phyloP scores from a whole-genome alignment of 441 rosid genomes.

The Populus hybrid region DNA sequence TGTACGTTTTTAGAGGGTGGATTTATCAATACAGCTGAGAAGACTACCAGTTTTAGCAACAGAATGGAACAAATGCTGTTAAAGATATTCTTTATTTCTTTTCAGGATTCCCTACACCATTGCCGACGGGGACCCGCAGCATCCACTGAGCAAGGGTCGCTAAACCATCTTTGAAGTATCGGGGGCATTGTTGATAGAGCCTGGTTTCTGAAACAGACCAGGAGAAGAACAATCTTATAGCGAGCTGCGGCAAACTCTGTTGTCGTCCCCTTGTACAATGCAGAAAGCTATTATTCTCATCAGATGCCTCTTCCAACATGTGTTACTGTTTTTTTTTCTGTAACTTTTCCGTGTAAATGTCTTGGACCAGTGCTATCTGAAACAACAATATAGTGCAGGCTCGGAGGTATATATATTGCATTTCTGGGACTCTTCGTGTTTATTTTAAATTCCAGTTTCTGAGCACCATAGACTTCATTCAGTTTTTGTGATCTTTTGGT shows the following conservation, averaged over 20 bases:
- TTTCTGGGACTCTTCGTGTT: not conserved
- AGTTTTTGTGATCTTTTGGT: not conserved
- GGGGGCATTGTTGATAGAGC: not conserved
- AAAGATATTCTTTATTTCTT: conserved; percentile 4
- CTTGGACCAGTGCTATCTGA: not conserved
- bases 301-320: not conserved
- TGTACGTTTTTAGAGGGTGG: not conserved
- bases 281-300: not conserved
- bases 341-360: not conserved
- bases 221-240: not conserved
- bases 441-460: not conserved
- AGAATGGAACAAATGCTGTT: not conserved
- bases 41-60: not conserved
- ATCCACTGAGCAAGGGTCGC: not conserved
- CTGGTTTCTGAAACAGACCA: not conserved
- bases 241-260: not conserved
- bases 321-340: not conserved
- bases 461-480: not conserved
- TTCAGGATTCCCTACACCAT: not conserved
- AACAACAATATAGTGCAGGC: not conserved
- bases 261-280: not conserved
- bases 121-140: not conserved
- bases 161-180: not conserved
- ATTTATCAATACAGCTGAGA: not conserved
- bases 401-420: not conserved